Percentiles rank a stretch among this genome's conserved stretches.
These are phyloP conservation scores for Eucalyptus victrix DNA, from an alignment of 345 rosid genomes.

Conservation along the genomic window DNA sequence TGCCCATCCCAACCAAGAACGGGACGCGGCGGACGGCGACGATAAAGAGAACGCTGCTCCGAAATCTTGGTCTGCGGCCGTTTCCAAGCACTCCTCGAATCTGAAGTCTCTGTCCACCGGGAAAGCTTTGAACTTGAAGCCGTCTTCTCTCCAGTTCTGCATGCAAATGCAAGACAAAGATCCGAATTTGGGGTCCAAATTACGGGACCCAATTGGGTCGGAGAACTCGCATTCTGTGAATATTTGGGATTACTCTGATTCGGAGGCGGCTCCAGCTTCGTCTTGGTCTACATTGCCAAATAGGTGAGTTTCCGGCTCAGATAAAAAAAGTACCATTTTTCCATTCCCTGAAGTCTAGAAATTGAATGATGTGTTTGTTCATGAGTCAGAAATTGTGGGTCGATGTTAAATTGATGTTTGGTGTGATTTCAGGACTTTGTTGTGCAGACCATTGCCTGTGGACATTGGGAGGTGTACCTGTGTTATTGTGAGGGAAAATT, in stretches of 20 bases:
- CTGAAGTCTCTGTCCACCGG: slow-evolving; percentile 44
- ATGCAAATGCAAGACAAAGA: slow-evolving; percentile 73
- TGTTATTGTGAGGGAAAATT: slow-evolving; percentile 62
- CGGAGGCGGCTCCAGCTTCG: slow-evolving; percentile 94
- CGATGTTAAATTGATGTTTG: not conserved
- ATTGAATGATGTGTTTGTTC: not conserved
- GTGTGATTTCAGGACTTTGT: slow-evolving; percentile 45
- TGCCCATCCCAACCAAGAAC: not conserved
- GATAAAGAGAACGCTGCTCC: slow-evolving; percentile 36
- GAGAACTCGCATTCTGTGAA: slow-evolving; percentile 60
- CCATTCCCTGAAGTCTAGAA: not conserved
- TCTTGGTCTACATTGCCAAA: slow-evolving; percentile 91
- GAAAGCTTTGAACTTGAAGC: slow-evolving; percentile 53
- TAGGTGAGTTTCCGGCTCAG: slow-evolving; percentile 18
- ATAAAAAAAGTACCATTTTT: not conserved
- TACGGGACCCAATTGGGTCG: slow-evolving; percentile 53
- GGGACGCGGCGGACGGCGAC: not conserved
- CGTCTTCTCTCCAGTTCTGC: slow-evolving; percentile 65
- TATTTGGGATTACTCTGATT: slow-evolving; percentile 90
- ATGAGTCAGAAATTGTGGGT: not conserved
- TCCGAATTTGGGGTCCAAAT: slow-evolving; percentile 30
- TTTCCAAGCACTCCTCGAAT: not conserved
- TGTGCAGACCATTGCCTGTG: slow-evolving; percentile 78
- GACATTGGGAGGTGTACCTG: slow-evolving; percentile 90
- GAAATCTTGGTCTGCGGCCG: slow-evolving; percentile 13